Percentiles rank a stretch among this genome's conserved stretches.
phyloP scores from a whole-genome alignment of 352 stramenopile species.

The Peronospora destructor region DNA sequence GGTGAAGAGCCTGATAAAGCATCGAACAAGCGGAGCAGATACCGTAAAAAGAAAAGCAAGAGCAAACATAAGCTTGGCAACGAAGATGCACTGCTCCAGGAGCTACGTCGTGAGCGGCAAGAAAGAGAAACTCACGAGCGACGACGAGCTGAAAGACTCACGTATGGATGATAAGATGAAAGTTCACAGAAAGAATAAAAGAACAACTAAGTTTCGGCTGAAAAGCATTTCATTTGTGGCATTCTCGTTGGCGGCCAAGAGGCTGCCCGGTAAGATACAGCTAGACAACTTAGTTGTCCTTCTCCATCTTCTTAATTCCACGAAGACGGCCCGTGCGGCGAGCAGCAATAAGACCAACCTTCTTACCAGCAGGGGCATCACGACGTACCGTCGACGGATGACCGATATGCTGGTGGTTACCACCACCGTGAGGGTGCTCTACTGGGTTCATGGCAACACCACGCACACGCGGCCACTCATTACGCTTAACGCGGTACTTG shows the following conservation, averaged over 20 bases:
- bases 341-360: constrained; percentile 98
- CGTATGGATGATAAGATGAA: constrained; percentile 10
- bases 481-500: constrained; percentile 98
- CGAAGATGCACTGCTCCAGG: constrained; percentile 20
- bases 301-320: constrained; percentile 96
- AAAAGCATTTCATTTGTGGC: constrained; percentile 40
- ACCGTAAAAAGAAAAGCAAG: constrained; percentile 17
- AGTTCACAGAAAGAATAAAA: background rate
- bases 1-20: constrained; percentile 2
- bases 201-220: constrained; percentile 8
- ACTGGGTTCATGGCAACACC: constrained; percentile 99
- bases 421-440: constrained; percentile 98
- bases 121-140: constrained; percentile 29
- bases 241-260: constrained; percentile 33
- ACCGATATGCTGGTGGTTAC: constrained; percentile 99
- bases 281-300: constrained; percentile 68
- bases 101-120: constrained; percentile 41
- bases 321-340: constrained; percentile 95
- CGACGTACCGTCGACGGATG: constrained; percentile 94
- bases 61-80: constrained; percentile 11
- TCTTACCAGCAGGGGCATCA: constrained; percentile 94
- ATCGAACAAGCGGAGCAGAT: constrained; percentile 12
- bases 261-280: constrained; percentile 15
- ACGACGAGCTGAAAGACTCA: constrained; percentile 24
- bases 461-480: constrained; percentile 98